Percentiles rank a stretch among this genome's conserved stretches.
phyloP scores from a whole-genome alignment of 2,329 filamentous ascomycete species.

The Dactylonectria estremocensis region DNA sequence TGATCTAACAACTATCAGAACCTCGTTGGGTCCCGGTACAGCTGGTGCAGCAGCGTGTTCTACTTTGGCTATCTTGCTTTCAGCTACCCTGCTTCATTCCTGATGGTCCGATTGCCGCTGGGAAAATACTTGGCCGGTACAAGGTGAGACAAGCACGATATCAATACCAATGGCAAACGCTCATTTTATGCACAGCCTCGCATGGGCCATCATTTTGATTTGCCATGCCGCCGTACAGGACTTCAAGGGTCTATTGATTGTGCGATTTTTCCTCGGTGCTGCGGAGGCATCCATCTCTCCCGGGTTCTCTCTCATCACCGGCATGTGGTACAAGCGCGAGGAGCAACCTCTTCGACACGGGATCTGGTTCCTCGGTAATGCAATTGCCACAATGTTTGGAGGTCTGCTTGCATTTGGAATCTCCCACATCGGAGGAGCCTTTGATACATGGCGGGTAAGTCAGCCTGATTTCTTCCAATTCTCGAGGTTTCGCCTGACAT shows the following conservation, averaged over 20 bases:
- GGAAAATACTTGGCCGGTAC: slow-evolving; percentile 41
- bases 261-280: slow-evolving; percentile 41
- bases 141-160: slow-evolving; percentile 8
- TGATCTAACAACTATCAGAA: slow-evolving; percentile 24
- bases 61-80: slow-evolving; percentile 44
- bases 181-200: slow-evolving; percentile 22
- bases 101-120: slow-evolving; percentile 41
- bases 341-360: slow-evolving; percentile 44
- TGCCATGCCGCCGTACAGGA: slow-evolving; percentile 41
- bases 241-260: slow-evolving; percentile 36
- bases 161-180: accelerated
- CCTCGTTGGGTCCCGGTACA: slow-evolving; percentile 36
- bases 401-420: slow-evolving; percentile 42
- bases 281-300: slow-evolving; percentile 45
- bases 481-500: background rate
- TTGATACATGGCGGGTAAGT: slow-evolving; percentile 39
- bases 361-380: slow-evolving; percentile 43
- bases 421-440: slow-evolving; percentile 34
- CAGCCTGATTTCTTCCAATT: background rate
- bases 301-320: slow-evolving; percentile 41
- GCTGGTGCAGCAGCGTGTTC: slow-evolving; percentile 42
- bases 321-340: slow-evolving; percentile 45
- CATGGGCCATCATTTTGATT: slow-evolving; percentile 36
- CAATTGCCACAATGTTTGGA: slow-evolving; percentile 41
- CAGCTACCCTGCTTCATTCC: slow-evolving; percentile 43